Evolutionary conservation across 257 asterid genomes (phyloP), one percentile per base, ranked within the genome.

Genomic region (Rehmannia glutinosa): DNA sequence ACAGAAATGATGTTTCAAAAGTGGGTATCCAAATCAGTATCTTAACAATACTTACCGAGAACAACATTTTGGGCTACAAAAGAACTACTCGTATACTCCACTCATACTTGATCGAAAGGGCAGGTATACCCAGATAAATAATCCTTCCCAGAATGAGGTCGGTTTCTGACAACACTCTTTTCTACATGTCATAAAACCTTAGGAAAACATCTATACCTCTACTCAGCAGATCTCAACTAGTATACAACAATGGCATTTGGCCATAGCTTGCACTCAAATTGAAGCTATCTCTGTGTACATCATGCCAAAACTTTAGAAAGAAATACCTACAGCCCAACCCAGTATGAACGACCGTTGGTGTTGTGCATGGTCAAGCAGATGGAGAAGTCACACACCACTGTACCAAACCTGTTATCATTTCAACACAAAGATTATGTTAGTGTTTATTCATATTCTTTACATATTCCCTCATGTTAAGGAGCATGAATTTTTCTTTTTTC

Each of bases 341-440:
- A 93, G 64, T 93, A 87, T 1, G 97, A 93, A 30, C 97, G 96
- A 2, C 98, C 98, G 28, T 86, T 90, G 30, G 88, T 81, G 80
- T 93, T 93, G 85, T 93, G 98, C 77, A 93, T 65, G 45, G 89
- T 11, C 86, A 80, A 39, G 92, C 68, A 36, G 78, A 69, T 27
- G 98, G 98, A 35, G 95, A 88, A 25, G 82, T 67, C 70, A 88
- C 94, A 20, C 88, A 79, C 98, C 98, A 90, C 81, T 93, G 30
- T 93, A 93, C 97, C 98, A 93, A 12, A 93, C 98, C 98, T 93
- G 83, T 32, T 8, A 55, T 59, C 20, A 21, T 55, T 69, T 41
- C 62, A 46, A 19, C 64, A 4, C n/a, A 70, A 15, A 58, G 24
- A 12, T 49, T 45, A 8, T 2, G 52, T 36, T 7, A 19, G n/a